Evolutionary conservation across 257 asterid genomes (phyloP).

Genomic region (Petunia axillaris): DNA sequence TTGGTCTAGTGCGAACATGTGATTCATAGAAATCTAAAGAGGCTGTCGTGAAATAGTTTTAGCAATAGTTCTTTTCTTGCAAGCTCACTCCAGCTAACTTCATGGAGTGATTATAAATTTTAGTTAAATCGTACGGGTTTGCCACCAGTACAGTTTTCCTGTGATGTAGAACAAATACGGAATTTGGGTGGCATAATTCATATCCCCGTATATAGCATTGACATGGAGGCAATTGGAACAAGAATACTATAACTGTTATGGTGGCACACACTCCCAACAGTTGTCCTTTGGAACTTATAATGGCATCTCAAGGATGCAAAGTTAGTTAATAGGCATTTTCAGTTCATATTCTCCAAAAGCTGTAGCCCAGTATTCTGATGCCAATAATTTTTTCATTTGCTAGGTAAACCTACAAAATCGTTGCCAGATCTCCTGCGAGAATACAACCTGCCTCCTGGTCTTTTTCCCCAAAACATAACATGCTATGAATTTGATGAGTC

Average conservation of each 20-base stretch:
- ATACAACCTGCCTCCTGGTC: constrained; percentile 79
- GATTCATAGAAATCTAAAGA: background rate
- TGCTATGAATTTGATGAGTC: constrained; percentile 78
- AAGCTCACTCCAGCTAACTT: background rate
- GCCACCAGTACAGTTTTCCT: background rate
- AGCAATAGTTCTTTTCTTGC: background rate
- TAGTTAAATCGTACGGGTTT: background rate
- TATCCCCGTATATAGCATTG: background rate
- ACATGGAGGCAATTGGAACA: background rate
- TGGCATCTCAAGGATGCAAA: background rate
- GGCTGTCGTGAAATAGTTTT: background rate
- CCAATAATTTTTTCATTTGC: constrained; percentile 11
- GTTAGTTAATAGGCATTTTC: background rate
- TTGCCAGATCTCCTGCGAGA: constrained; percentile 78
- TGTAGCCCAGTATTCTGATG: background rate
- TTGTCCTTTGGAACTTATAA: background rate
- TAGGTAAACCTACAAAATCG: constrained; percentile 80
- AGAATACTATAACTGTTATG: background rate
- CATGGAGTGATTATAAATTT: background rate
- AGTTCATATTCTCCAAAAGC: background rate
- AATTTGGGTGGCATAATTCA: background rate
- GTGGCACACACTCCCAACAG: background rate
- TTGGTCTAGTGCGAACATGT: background rate
- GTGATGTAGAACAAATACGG: background rate
- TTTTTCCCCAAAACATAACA: constrained; percentile 85